A percentile compares a stretch with the other conserved stretches of the same genome.
Evolutionary conservation across 768 basidiomycete genomes (phyloP).

Genomic region (Mrakia gelida): DNA sequence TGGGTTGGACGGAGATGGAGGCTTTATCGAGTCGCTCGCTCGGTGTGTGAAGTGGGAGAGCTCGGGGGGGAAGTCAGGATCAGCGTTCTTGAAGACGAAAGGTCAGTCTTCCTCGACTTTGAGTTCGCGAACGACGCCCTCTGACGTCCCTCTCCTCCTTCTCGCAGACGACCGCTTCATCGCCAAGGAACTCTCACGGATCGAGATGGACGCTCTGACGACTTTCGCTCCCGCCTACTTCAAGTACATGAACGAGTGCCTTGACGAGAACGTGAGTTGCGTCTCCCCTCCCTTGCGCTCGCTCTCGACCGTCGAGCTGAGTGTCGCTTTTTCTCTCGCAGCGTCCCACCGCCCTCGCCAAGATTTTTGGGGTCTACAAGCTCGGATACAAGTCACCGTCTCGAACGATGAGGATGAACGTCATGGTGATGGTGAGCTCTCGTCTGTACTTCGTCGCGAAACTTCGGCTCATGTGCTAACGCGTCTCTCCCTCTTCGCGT

Average conservation of each 20-base stretch:
- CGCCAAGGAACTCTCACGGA: constrained; percentile 86
- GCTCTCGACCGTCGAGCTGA: background rate
- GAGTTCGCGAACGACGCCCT: constrained; percentile 19
- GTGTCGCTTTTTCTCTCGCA: constrained; percentile 39
- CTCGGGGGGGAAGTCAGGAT: constrained; percentile 92
- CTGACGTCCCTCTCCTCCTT: background rate
- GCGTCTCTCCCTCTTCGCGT: background rate
- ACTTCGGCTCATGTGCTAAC: background rate
- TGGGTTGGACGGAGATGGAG: constrained; percentile 73
- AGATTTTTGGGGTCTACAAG: constrained; percentile 95
- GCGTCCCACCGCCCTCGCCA: constrained; percentile 91
- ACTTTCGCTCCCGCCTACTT: constrained; percentile 97
- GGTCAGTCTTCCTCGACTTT: constrained; percentile 50
- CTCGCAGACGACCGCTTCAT: constrained; percentile 90
- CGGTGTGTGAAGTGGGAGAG: constrained; percentile 95
- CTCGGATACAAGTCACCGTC: constrained; percentile 69
- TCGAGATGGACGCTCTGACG: constrained; percentile 91
- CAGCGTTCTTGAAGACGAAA: constrained; percentile 90
- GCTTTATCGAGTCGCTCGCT: constrained; percentile 87
- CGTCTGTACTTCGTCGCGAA: background rate
- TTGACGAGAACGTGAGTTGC: constrained; percentile 69
- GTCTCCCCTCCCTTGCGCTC: no score
- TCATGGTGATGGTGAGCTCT: constrained; percentile 69
- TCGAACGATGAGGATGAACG: constrained; percentile 81
- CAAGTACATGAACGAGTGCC: constrained; percentile 94